Evolutionary conservation across 805 yeast genomes (phyloP).

Genomic region (Kodamaea fukazawae): DNA sequence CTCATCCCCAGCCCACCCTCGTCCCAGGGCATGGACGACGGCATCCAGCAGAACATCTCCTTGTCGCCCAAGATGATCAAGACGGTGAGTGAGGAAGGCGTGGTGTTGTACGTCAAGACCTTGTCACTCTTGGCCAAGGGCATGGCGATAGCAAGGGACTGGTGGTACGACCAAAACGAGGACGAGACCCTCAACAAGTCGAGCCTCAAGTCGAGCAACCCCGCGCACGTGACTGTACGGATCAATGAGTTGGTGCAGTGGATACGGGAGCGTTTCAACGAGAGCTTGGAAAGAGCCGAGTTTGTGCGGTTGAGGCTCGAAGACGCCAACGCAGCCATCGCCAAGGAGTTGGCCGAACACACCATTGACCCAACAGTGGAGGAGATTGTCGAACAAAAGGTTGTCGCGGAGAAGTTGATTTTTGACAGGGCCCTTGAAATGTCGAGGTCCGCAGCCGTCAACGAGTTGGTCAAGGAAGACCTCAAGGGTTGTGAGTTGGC

Average conservation of each 20-base stretch:
- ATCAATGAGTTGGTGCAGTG: constrained; percentile 81
- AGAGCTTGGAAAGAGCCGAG: constrained; percentile 85
- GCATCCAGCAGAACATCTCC: constrained; percentile 37
- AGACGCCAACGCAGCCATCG: constrained; percentile 43
- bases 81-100: constrained; percentile 78
- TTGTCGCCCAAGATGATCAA: constrained; percentile 58
- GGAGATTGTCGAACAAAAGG: constrained; percentile 14
- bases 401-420: constrained; percentile 77
- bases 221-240: constrained; percentile 28
- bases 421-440: constrained; percentile 94
- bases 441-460: constrained; percentile 86
- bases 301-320: constrained; percentile 57
- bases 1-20: constrained; percentile 73
- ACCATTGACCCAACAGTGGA: not conserved
- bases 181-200: constrained; percentile 13
- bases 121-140: constrained; percentile 80
- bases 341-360: constrained; percentile 15
- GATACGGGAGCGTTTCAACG: constrained; percentile 87
- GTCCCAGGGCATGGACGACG: constrained; percentile 35
- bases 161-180: constrained; percentile 68
- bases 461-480: constrained; percentile 76
- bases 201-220: constrained; percentile 20
- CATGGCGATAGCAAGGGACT: constrained; percentile 78
- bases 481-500: constrained; percentile 78
- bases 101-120: constrained; percentile 79